phyloP scores from a whole-genome alignment of 2,329 filamentous ascomycete genomes.

The Scopulariopsis brevicaulis region DNA sequence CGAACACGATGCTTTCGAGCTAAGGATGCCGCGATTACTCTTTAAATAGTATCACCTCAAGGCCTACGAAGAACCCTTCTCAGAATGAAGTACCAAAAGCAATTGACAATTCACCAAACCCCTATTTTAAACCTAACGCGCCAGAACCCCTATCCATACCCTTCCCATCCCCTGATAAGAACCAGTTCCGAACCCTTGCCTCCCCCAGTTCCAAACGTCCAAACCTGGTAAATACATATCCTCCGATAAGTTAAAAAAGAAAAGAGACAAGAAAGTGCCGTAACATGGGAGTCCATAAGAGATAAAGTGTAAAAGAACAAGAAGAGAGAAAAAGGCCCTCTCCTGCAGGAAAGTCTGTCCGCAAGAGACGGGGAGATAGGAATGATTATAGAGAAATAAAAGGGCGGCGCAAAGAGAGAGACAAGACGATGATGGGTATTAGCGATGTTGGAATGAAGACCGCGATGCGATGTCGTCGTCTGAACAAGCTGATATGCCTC shows the following conservation, averaged over 20 bases:
- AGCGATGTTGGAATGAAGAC: not conserved
- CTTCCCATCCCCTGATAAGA: not conserved
- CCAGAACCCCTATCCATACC: not conserved
- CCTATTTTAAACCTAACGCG: not conserved
- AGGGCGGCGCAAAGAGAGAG: conserved; percentile 1
- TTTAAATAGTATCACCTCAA: not conserved
- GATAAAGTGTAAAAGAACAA: not conserved
- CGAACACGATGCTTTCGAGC: too few relatives aligned
- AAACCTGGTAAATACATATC: not conserved
- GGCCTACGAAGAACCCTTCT: not conserved
- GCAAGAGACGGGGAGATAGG: conserved; percentile 5
- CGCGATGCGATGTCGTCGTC: not conserved
- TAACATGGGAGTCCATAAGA: not conserved
- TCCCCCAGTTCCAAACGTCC: too few relatives aligned
- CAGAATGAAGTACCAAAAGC: not conserved
- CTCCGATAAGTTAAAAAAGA: not conserved
- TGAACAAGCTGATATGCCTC: not conserved
- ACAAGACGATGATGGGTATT: not conserved
- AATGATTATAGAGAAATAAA: conserved; percentile 3
- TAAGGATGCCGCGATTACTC: too few relatives aligned
- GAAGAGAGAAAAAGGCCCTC: not conserved
- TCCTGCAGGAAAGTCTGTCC: not conserved
- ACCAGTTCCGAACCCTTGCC: not conserved
- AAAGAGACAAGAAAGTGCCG: not conserved
- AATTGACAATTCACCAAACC: not conserved